These are phyloP conservation scores for Coemansia sp. DNA, from an alignment of 192 early-diverging fungal species.

Conservation along the genomic window DNA sequence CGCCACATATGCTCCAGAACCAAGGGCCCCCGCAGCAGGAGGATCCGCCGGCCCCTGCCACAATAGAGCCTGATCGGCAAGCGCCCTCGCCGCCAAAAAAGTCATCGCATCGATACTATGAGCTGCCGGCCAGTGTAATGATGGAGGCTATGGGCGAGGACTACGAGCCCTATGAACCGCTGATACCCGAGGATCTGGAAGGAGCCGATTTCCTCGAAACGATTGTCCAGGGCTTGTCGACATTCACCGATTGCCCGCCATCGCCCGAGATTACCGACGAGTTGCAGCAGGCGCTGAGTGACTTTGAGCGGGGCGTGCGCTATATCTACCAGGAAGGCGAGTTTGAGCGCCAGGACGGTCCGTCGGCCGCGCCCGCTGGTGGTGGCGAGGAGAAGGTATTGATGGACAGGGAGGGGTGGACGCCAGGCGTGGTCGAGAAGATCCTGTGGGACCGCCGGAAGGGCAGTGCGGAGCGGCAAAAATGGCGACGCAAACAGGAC, in stretches of 20 bases:
- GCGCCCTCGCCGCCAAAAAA: background rate
- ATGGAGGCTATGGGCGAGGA: conserved; percentile 2
- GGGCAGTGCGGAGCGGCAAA: conserved; percentile 6
- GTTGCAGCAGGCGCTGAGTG: conserved; percentile 11
- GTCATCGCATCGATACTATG: conserved; percentile 9
- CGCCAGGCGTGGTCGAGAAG: conserved; percentile 18
- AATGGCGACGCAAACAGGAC: conserved; percentile 19
- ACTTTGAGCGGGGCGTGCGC: conserved; percentile 24
- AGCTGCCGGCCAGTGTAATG: conserved; percentile 34
- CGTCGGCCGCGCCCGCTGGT: background rate
- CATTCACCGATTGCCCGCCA: background rate
- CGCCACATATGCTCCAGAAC: too few species aligned
- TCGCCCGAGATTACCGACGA: conserved; percentile 8
- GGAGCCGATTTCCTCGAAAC: conserved; percentile 17
- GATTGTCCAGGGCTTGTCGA: conserved; percentile 7
- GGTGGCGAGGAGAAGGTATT: background rate
- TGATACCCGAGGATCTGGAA: conserved; percentile 9
- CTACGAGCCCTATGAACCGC: conserved; percentile 9
- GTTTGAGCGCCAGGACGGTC: conserved; percentile 6
- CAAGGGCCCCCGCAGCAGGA: too few species aligned
- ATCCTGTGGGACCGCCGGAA: conserved; percentile 32
- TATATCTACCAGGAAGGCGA: conserved; percentile 36
- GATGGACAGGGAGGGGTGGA: conserved; percentile 37
- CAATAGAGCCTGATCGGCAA: too few species aligned
- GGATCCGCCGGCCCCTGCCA: too few species aligned